A percentile compares a stretch with the other conserved stretches of the same genome.
These are phyloP conservation scores for Phytopythium mirpurense DNA, from an alignment of 352 stramenopile genomes.

Conservation along the genomic window DNA sequence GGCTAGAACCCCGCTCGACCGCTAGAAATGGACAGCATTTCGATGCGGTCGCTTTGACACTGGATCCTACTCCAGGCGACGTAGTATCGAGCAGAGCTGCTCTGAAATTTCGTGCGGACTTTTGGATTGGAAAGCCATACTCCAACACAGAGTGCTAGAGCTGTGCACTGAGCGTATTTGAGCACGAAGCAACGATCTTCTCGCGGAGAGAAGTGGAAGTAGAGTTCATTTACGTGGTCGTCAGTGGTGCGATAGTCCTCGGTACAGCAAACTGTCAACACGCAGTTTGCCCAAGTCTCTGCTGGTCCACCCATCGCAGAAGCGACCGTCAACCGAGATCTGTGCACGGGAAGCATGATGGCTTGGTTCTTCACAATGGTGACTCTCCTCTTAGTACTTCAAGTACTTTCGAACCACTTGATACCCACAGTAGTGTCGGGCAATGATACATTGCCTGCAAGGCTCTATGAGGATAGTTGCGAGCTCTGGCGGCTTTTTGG, in stretches of 20 bases:
- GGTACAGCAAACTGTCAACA: too few relatives aligned
- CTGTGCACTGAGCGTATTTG: constrained; percentile 33
- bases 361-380: too few relatives aligned
- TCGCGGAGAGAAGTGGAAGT: constrained; percentile 17
- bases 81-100: constrained; percentile 28
- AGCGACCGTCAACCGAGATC: too few relatives aligned
- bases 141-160: constrained; percentile 10
- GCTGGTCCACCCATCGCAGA: too few relatives aligned
- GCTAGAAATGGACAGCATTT: constrained; percentile 29
- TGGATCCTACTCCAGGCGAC: constrained; percentile 25
- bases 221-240: constrained; percentile 31
- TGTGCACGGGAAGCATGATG: too few relatives aligned
- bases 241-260: constrained; percentile 25
- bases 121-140: constrained; percentile 25
- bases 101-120: constrained; percentile 25
- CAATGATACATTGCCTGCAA: too few relatives aligned
- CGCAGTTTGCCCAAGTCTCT: too few relatives aligned
- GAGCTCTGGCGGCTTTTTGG: too few relatives aligned
- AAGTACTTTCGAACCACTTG: too few relatives aligned
- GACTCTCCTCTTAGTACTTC: too few relatives aligned
- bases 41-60: constrained; percentile 26
- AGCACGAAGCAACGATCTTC: constrained; percentile 25
- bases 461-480: too few relatives aligned
- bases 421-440: too few relatives aligned
- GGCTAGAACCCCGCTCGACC: constrained; percentile 3